Evolutionary conservation across 768 basidiomycete genomes (phyloP), one percentile per base, ranked within the genome.

Genomic region (Kwoniella heveanensis): DNA sequence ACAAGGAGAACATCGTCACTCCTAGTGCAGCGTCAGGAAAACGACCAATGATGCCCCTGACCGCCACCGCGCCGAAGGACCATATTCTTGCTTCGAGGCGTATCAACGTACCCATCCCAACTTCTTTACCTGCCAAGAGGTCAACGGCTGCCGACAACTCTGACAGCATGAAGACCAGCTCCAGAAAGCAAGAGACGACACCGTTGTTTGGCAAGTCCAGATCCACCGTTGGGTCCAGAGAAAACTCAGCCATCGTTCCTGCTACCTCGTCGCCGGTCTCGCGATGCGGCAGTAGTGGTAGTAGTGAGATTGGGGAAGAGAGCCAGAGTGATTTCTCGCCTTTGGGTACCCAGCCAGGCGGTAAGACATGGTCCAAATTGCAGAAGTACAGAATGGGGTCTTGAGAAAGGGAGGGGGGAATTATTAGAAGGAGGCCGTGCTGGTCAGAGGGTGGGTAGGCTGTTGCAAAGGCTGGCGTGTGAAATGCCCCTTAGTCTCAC

Each of bases 361-460:
- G 60, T 9, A 53, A 54, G 32, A 57, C 36, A 2, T 55, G 54
- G 39, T 39, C 17, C 25, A 64, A 57, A 26, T 49, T 64, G 52
- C 24, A 58, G 25, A 58, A 54, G 55, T 64, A 58, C 47, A 58
- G 39, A 27, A 57, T 64, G 27, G 30, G 37, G 49, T 26, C 25
- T 21, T 30, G 30, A 37, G 53, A 21, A 32, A 17, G 37, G 9
- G 36, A 44, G 13, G 12, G 13, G 37, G 22, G 26, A n/a, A n/a
- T n/a, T n/a, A n/a, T n/a, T n/a, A n/a, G n/a, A n/a, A n/a, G n/a
- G n/a, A n/a, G n/a, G n/a, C n/a, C n/a, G n/a, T n/a, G n/a, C n/a
- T n/a, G n/a, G n/a, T n/a, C n/a, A n/a, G n/a, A n/a, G n/a, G n/a
- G n/a, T n/a, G n/a, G n/a, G n/a, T n/a, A n/a, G n/a, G n/a, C n/a